Percentiles rank a stretch among this genome's conserved stretches.
Conservation (phyloP, 2,329 filamentous ascomycete genomes). For the Coleophoma cylindrospora region DNA sequence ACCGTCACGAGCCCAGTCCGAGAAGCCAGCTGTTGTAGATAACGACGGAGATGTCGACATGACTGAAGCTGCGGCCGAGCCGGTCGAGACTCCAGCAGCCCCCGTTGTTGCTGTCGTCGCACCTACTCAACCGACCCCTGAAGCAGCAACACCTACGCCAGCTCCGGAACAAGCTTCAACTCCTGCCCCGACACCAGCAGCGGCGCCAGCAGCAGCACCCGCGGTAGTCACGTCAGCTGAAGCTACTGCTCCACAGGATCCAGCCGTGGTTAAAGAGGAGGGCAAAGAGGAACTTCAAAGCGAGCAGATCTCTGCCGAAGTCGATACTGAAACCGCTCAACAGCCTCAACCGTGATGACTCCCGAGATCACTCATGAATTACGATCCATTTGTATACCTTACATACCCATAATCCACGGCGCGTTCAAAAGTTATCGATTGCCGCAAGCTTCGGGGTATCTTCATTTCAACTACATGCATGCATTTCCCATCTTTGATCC, state of each 20-base stretch:
- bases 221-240: slow-evolving; percentile 18
- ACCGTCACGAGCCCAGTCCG: slow-evolving; percentile 21
- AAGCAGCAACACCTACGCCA: slow-evolving; percentile 4
- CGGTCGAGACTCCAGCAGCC: background rate
- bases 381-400: background rate
- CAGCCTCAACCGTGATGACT: background rate
- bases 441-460: too few species aligned
- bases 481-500: too few species aligned
- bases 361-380: background rate
- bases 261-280: slow-evolving; percentile 26
- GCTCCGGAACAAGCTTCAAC: slow-evolving; percentile 22
- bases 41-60: slow-evolving; percentile 28
- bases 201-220: background rate
- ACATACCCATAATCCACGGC: background rate
- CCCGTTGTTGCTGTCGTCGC: slow-evolving; percentile 1
- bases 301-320: slow-evolving; percentile 20
- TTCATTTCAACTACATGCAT: too few species aligned
- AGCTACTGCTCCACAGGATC: slow-evolving; percentile 25
- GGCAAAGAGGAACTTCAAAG: slow-evolving; percentile 19
- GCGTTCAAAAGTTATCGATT: background rate
- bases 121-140: background rate
- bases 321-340: slow-evolving; percentile 5
- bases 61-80: slow-evolving; percentile 14
- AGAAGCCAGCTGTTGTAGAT: slow-evolving; percentile 17
- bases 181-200: slow-evolving; percentile 21